Evolutionary conservation across 148 eudicot species (phyloP).

Genomic region (Salicornia ramosissima): DNA sequence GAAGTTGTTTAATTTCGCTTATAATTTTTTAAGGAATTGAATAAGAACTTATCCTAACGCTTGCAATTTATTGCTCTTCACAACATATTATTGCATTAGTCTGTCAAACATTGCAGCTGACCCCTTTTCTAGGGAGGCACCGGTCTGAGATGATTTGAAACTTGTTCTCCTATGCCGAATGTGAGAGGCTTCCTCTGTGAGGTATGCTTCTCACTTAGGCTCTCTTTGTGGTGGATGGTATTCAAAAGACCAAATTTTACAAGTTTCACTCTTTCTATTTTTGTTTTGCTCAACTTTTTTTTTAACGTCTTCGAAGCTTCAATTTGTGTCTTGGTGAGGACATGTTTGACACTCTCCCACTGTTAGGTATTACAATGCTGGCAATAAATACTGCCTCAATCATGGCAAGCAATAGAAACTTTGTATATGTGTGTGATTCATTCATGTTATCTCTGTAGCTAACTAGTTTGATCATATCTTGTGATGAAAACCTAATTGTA

Average conservation of each 20-base stretch:
- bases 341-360: not conserved
- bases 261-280: conserved; percentile 5
- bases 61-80: conserved; percentile 25
- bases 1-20: conserved; percentile 37
- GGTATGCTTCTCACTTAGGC: conserved; percentile 78
- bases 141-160: conserved; percentile 36
- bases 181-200: conserved; percentile 74
- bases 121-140: conserved; percentile 44
- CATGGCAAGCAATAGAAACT: conserved; percentile 4
- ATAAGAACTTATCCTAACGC: conserved; percentile 19
- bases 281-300: not conserved
- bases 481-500: not conserved
- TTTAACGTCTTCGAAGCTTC: conserved; percentile 8
- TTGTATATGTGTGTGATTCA: not conserved
- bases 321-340: not conserved
- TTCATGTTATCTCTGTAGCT: conserved; percentile 6
- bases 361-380: conserved; percentile 1
- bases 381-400: not conserved
- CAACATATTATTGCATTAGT: conserved; percentile 31
- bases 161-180: conserved; percentile 40
- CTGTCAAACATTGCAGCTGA: conserved; percentile 44
- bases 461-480: not conserved
- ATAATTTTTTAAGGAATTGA: conserved; percentile 49
- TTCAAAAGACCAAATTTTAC: conserved; percentile 14
- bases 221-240: conserved; percentile 27